Conservation (phyloP, 2,329 filamentous ascomycete genomes). For the Penicillium hordei region DNA sequence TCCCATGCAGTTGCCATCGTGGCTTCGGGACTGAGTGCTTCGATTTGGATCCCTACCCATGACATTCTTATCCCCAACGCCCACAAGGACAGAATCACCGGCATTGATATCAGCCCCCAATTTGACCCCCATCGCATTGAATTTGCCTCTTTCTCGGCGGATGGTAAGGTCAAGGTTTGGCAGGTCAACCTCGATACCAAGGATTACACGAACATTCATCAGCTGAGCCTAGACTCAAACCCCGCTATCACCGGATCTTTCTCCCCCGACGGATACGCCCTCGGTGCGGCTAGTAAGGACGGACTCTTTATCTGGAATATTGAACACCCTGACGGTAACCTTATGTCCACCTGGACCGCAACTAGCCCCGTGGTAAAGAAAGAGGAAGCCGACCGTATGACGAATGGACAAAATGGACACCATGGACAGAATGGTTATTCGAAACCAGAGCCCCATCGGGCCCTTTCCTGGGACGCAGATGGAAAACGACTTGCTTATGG, state of each 20-base stretch:
- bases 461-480: constrained; percentile 54
- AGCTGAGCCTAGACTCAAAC: constrained; percentile 36
- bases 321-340: constrained; percentile 42
- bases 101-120: constrained; percentile 43
- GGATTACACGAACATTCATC: constrained; percentile 39
- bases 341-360: constrained; percentile 43
- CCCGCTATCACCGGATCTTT: constrained; percentile 47
- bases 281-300: constrained; percentile 47
- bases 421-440: constrained; percentile 37
- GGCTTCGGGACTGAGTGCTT: constrained; percentile 40
- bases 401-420: constrained; percentile 37
- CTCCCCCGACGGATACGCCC: constrained; percentile 49
- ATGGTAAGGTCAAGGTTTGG: constrained; percentile 49
- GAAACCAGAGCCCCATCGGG: constrained; percentile 36
- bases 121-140: constrained; percentile 31
- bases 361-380: constrained; percentile 34
- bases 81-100: constrained; percentile 46
- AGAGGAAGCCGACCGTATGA: constrained; percentile 32
- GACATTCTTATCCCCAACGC: constrained; percentile 40
- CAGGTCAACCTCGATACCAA: constrained; percentile 40
- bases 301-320: constrained; percentile 49
- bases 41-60: constrained; percentile 49
- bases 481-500: constrained; percentile 55
- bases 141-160: constrained; percentile 48
- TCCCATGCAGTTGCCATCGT: constrained; percentile 38